Conservation (phyloP, 768 basidiomycete species). For the Tremella fuciformis region DNA sequence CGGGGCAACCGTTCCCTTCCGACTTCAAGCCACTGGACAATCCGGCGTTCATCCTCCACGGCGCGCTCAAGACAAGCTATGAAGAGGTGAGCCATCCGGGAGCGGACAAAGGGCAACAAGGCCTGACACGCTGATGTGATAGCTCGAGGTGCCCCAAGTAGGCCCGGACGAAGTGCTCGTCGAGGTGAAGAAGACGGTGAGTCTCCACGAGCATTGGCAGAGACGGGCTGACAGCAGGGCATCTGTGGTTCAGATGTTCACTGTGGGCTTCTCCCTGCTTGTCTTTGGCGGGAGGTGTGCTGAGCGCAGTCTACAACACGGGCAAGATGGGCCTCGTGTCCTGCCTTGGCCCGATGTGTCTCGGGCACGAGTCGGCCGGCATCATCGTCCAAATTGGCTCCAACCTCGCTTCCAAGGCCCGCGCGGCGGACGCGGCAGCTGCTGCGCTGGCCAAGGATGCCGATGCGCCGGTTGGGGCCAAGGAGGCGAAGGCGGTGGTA, state of each 20-base stretch:
- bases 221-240: slow-evolving; percentile 53
- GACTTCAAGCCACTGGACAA: slow-evolving; percentile 39
- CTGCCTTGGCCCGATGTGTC: slow-evolving; percentile 59
- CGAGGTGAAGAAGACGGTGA: slow-evolving; percentile 82
- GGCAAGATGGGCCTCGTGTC: slow-evolving; percentile 63
- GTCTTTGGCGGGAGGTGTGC: slow-evolving; percentile 1
- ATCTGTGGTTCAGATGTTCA: slow-evolving; percentile 77
- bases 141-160: slow-evolving; percentile 49
- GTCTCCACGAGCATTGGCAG: slow-evolving; percentile 17
- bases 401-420: slow-evolving; percentile 36
- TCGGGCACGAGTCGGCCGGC: slow-evolving; percentile 91
- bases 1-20: slow-evolving; percentile 8
- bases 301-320: slow-evolving; percentile 64
- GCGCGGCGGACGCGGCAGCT: slow-evolving; percentile 17
- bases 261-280: slow-evolving; percentile 14
- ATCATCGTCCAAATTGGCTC: slow-evolving; percentile 58
- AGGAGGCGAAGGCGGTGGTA: slow-evolving; percentile 56
- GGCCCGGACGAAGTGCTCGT: slow-evolving; percentile 76
- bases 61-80: slow-evolving; percentile 35
- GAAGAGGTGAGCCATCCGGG: slow-evolving; percentile 27
- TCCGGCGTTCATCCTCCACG: slow-evolving; percentile 46
- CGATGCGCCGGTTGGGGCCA: not conserved
- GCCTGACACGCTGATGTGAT: not conserved
- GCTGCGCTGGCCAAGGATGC: slow-evolving; percentile 8
- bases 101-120: not conserved